phyloP scores from a whole-genome alignment of 768 basidiomycete species.

The Boletus edulis region DNA sequence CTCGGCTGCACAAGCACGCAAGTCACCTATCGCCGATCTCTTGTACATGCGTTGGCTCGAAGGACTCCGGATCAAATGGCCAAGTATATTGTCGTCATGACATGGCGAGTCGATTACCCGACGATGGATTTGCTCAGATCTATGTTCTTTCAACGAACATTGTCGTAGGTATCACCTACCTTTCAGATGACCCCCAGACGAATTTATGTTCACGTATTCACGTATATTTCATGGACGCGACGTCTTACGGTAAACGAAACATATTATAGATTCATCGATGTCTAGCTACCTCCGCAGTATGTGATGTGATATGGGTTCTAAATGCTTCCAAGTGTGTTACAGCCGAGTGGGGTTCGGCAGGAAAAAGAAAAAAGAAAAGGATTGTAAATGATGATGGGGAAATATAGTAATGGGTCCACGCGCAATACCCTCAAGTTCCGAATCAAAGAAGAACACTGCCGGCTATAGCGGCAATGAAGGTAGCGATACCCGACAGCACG shows the following conservation, averaged over 20 bases:
- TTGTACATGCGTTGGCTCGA: constrained; percentile 98
- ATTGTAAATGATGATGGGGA: neutral
- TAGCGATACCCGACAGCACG: constrained; percentile 22
- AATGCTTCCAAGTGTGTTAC: neutral
- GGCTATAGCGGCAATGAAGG: constrained; percentile 21
- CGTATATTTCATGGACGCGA: constrained; percentile 10
- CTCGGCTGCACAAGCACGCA: constrained; percentile 44
- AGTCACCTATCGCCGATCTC: constrained; percentile 91
- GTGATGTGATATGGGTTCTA: neutral
- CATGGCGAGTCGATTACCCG: neutral
- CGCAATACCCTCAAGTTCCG: neutral
- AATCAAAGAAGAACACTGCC: constrained; percentile 23
- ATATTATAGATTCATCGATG: constrained; percentile 3
- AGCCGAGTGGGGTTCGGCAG: neutral
- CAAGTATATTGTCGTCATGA: constrained; percentile 51
- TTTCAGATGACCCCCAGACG: neutral
- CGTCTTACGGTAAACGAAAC: constrained; percentile 4
- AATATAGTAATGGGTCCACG: constrained; percentile 12
- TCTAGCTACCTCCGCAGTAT: neutral
- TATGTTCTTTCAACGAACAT: no score
- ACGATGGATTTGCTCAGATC: neutral
- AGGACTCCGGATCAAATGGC: constrained; percentile 89
- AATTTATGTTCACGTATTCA: constrained; percentile 10
- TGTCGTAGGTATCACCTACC: no score
- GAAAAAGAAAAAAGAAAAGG: neutral